phyloP scores from a whole-genome alignment of 192 early-diverging fungal genomes.

The Cetraspora pellucida region DNA sequence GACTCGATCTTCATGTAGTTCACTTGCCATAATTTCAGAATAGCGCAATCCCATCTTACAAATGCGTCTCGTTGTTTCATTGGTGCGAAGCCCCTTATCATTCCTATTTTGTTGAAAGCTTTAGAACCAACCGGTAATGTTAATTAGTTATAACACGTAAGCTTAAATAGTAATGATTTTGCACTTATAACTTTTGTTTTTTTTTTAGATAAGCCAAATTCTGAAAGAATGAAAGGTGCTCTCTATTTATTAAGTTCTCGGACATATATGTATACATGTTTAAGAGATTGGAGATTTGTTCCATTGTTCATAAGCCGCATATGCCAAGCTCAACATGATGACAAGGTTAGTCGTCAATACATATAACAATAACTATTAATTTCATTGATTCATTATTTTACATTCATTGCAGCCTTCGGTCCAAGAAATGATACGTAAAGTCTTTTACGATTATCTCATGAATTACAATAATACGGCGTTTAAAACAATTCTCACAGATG shows the following conservation, averaged over 20 bases:
- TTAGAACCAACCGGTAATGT: conserved; percentile 43
- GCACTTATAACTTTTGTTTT: conserved; percentile 3
- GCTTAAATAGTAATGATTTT: background rate
- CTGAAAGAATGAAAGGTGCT: conserved; percentile 70
- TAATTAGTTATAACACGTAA: conserved; percentile 8
- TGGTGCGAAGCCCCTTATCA: conserved; percentile 52
- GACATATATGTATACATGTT: conserved; percentile 51
- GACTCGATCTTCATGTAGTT: background rate
- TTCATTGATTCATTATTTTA: background rate
- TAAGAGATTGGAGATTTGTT: conserved; percentile 61
- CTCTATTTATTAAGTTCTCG: conserved; percentile 63
- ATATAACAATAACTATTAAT: background rate
- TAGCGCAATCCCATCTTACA: conserved; percentile 52
- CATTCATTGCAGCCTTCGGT: conserved; percentile 52
- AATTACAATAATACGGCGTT: conserved; percentile 56
- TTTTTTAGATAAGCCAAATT: conserved; percentile 40
- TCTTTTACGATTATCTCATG: conserved; percentile 62
- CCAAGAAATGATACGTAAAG: conserved; percentile 64
- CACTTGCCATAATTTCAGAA: conserved; percentile 33
- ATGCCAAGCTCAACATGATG: conserved; percentile 64
- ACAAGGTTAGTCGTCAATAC: conserved; percentile 49
- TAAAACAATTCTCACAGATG: conserved; percentile 40
- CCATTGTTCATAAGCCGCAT: conserved; percentile 57
- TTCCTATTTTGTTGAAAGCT: conserved; percentile 52
- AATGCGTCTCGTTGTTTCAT: conserved; percentile 52